Conservation (phyloP, 1,284 basidiomycete genomes). For the Papiliotrema laurentii region DNA sequence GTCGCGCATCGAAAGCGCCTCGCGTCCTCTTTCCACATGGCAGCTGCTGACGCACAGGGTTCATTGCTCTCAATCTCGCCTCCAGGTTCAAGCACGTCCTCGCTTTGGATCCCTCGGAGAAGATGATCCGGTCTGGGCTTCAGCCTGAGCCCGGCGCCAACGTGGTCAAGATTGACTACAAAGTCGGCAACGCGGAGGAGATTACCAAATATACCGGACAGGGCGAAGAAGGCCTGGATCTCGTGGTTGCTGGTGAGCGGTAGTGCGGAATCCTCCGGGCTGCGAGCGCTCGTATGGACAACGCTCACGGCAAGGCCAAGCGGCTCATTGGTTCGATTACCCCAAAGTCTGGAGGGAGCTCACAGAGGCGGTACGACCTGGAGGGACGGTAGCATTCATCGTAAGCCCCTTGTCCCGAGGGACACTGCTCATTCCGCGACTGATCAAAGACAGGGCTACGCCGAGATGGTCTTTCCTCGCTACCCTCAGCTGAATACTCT, state of each 20-base stretch:
- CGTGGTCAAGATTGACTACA: slow-evolving; percentile 52
- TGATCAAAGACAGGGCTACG: slow-evolving; percentile 62
- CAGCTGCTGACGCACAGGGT: slow-evolving; percentile 46
- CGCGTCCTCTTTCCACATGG: neutral
- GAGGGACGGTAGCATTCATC: slow-evolving; percentile 73
- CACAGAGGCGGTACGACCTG: slow-evolving; percentile 58
- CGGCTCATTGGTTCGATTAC: slow-evolving; percentile 85
- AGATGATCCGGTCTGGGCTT: slow-evolving; percentile 66
- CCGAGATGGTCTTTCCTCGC: slow-evolving; percentile 65
- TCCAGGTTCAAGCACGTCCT: slow-evolving; percentile 58
- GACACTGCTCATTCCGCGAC: neutral
- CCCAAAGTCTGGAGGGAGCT: slow-evolving; percentile 65
- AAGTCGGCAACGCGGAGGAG: slow-evolving; percentile 39
- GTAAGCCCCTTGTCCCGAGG: slow-evolving; percentile 48
- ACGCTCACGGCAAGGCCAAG: slow-evolving; percentile 58
- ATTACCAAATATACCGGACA: slow-evolving; percentile 35
- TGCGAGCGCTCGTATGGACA: neutral
- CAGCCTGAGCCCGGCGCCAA: slow-evolving; percentile 18
- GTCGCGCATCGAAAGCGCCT: neutral
- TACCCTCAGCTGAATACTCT: slow-evolving; percentile 59
- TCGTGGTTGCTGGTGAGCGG: slow-evolving; percentile 64
- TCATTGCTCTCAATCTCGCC: slow-evolving; percentile 57
- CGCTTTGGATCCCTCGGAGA: slow-evolving; percentile 67
- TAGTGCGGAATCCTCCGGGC: neutral
- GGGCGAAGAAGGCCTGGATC: slow-evolving; percentile 60